Evolutionary conservation across 2,329 filamentous ascomycete genomes (phyloP).

Genomic region (Colletotrichum lini): DNA sequence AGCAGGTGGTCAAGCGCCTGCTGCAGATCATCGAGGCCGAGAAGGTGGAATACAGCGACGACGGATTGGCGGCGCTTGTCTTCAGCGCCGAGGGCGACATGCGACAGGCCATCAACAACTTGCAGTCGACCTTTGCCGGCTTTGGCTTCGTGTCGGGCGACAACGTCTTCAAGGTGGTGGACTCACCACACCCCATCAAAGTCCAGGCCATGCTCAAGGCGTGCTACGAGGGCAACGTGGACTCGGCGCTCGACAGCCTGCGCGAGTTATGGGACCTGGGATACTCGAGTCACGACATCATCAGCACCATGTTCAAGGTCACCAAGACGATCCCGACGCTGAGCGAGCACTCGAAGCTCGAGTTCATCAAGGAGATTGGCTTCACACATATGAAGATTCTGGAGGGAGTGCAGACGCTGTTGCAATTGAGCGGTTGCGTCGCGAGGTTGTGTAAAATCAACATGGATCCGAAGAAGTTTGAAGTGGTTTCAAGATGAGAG

Average conservation of each 20-base stretch:
- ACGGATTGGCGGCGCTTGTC: constrained; percentile 94
- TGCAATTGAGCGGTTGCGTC: constrained; percentile 94
- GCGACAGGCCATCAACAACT: constrained; percentile 98
- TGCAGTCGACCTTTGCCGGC: constrained; percentile 92
- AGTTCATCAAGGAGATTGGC: constrained; percentile 98
- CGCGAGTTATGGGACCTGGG: constrained; percentile 95
- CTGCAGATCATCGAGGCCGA: constrained; percentile 95
- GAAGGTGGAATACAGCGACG: constrained; percentile 90
- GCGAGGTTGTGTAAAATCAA: constrained; percentile 94
- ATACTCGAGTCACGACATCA: constrained; percentile 99
- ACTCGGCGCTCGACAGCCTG: constrained; percentile 86
- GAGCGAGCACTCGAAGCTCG: constrained; percentile 94
- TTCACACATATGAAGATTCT: constrained; percentile 99
- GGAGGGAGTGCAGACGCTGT: constrained; percentile 95
- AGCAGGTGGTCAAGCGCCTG: constrained; percentile 90
- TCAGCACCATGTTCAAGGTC: constrained; percentile 98
- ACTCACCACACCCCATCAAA: constrained; percentile 97
- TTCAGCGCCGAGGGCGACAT: constrained; percentile 99
- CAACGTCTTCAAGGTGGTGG: constrained; percentile 98
- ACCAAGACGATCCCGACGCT: constrained; percentile 95
- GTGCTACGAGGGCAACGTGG: constrained; percentile 92
- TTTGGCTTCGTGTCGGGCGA: constrained; percentile 98
- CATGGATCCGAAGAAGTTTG: constrained; percentile 91
- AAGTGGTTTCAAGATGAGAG: constrained; percentile 54
- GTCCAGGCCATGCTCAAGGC: constrained; percentile 99